Percentiles rank a stretch among this genome's conserved stretches.
phyloP scores from a whole-genome alignment of 2,329 filamentous ascomycete genomes.

The Colletotrichum liriopes region DNA sequence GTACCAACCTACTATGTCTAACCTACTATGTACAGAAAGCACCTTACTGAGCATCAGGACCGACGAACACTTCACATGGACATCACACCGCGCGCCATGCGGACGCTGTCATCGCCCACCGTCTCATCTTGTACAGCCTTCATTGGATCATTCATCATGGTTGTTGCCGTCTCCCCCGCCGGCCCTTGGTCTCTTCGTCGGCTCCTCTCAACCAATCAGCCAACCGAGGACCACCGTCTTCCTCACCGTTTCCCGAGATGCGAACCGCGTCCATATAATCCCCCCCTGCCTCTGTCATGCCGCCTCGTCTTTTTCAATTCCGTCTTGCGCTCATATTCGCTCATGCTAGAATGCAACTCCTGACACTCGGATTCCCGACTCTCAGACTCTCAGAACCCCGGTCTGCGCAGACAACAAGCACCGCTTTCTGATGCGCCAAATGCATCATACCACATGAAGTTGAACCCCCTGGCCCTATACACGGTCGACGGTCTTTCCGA shows the following conservation, averaged over 20 bases:
- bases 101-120: too few relatives aligned
- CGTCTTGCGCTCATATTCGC: not conserved
- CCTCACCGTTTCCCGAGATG: not conserved
- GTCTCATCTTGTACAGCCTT: too few relatives aligned
- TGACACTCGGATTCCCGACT: not conserved
- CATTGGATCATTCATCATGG: too few relatives aligned
- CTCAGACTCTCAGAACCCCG: not conserved
- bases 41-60: not conserved
- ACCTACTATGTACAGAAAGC: not conserved
- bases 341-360: not conserved
- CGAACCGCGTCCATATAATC: not conserved
- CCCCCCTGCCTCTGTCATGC: not conserved
- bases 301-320: not conserved
- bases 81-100: not conserved
- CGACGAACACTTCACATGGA: not conserved
- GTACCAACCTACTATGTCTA: not conserved
- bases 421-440: conserved; percentile 14
- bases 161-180: too few relatives aligned
- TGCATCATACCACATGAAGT: conserved; percentile 14
- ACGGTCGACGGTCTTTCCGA: conserved; percentile 9
- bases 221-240: not conserved
- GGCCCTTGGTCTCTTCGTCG: too few relatives aligned
- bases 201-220: too few relatives aligned
- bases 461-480: not conserved
- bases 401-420: not conserved